Base-by-base conservation (phyloP, 345 rosid genomes). In the Streptanthus diversifolius region DNA sequence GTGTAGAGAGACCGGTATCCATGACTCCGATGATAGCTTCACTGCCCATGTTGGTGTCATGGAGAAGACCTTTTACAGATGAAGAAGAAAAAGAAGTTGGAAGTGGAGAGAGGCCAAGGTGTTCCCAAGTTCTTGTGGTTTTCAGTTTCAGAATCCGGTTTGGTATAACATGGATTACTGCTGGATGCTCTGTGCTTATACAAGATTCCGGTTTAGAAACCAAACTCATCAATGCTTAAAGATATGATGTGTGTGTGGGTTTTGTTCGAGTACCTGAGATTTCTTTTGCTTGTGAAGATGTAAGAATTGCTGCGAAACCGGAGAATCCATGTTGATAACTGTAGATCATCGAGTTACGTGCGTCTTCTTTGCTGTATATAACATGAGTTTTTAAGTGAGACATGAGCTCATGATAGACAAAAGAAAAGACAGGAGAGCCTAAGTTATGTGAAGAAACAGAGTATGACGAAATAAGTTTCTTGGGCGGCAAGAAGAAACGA, bases 271-370 rank as follows among this genome's bases (percentile, higher is more conserved):
- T 76, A 80, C 84, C 73, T 27, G 84, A 82, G 8, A 84, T 70
- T 54, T 35, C 19, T 18, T 66, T 78, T 0, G 82, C 86, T 41
- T 85, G 79, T 2, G 78, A 79, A 11, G 85, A 74, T 19, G 80
- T 81, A 33, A 87, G 81, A 61, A 61, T 48, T 7, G 92, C 92
- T 1, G 86, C 80, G 13, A 85, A 85, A 47, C 92, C 92, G 15
- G 85, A 84, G 69, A 88, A 80, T 25, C 79, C 74, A 22, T 73
- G 80, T 36, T 71, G 69, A 67, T 81, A 85, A 33, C 85, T 81
- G 77, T 84, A 87, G 45, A 85, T 48, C 24, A 87, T 79, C 12
- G 90, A 75, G 14, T 79, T 77, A 54, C 36, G 45, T 12, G 87
- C 83, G 29, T 54, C 79, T 62, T 80, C 80, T 12, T 75, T 60